Evolutionary conservation across 163 green algal species (phyloP), one percentile per base, ranked within the genome.

Genomic region (Scenedesmus sp.): DNA sequence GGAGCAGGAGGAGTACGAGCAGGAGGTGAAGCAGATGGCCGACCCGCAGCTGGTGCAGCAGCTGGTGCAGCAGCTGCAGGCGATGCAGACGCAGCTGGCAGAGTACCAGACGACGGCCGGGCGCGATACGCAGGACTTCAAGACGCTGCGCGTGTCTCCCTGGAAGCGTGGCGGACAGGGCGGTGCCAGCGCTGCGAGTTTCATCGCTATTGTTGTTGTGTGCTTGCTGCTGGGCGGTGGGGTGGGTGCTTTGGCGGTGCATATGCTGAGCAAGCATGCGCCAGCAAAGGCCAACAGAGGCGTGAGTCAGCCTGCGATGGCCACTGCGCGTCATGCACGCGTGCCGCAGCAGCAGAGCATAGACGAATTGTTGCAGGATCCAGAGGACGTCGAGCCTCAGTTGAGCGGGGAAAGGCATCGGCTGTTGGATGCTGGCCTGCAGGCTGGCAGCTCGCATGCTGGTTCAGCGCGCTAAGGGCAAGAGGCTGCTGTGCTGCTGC

Each of bases 1-100:
- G 43, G 88, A 92, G 81, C 46, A 89, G 81, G 15, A 70, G 37
- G 88, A 85, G 37, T 44, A 73, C 18, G 68, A 82, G 15, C 20
- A 37, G 16, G 85, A 82, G 61, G 61, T 35, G 1, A 26, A 83
- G 85, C 40, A 72, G 65, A 61, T 72, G 85, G 43, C 6, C 7
- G 68, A 89, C 7, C 40, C 61, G 35, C 16, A 73, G 43, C 20
- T 59, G 7, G 49, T 85, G 5, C 26, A 89, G 65, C 15, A 78
- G 59, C 18, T 85, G 81, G 30, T 82, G 40, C 37, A 46, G 68
- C 46, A 72, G 68, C 46, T 84, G 43, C 24, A 20, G 9, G 44
- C 0, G 46, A 46, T 80, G 81, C 43, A 85, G 72, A 61, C n/a
- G 72, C 72, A 81, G 37, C 35, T 81, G 18, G 72, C 72, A n/a